These are phyloP conservation scores for Blepharisma japonicum DNA, from an alignment of 73 alveolate genomes.

Conservation along the genomic window DNA sequence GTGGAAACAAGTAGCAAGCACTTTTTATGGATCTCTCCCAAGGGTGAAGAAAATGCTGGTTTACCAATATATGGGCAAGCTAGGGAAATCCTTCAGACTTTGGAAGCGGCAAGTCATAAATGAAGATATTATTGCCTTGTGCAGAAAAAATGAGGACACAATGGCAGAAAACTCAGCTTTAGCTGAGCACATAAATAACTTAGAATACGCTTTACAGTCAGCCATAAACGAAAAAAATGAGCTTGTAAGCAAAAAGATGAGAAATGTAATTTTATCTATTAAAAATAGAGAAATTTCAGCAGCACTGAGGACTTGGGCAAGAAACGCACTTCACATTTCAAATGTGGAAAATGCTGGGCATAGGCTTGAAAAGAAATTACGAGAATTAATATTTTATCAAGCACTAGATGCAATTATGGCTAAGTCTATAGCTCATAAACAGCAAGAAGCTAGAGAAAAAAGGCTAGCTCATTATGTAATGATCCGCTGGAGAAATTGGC, in stretches of 20 bases:
- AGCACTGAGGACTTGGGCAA: constrained; percentile 9
- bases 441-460: not conserved
- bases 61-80: not conserved
- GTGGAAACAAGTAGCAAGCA: not conserved
- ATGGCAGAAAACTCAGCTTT: not conserved
- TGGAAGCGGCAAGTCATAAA: not conserved
- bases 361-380: not conserved
- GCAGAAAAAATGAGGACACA: not conserved
- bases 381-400: not conserved
- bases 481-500: not conserved
- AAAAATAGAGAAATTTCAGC: not conserved
- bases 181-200: not conserved
- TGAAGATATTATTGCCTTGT: not conserved
- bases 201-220: not conserved
- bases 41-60: constrained; percentile 17
- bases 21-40: not conserved
- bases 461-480: not conserved
- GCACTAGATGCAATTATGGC: constrained; percentile 3
- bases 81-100: not conserved
- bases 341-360: not conserved
- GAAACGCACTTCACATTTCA: constrained; percentile 1
- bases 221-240: not conserved
- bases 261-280: not conserved
- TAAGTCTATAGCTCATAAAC: not conserved
- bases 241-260: not conserved